Conservation (phyloP, 2,329 filamentous ascomycete species). For the Aspergillus sp. region DNA sequence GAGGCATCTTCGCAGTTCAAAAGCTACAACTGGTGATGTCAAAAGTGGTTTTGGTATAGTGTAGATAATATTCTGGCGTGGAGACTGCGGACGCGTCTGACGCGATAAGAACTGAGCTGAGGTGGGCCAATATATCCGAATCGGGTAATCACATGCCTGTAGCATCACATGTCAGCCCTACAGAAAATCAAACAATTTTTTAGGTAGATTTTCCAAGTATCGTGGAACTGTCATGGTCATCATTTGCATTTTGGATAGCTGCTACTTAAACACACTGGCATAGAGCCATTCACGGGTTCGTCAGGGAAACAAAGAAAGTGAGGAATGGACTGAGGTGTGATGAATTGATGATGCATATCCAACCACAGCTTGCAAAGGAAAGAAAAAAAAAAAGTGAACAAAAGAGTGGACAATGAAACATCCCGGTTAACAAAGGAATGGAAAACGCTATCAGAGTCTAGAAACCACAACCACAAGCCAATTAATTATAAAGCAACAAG, state of each 20-base stretch:
- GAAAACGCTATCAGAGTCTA: slow-evolving; percentile 1
- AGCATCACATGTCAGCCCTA: slow-evolving; percentile 11
- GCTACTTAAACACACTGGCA: neutral
- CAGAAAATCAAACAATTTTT: neutral
- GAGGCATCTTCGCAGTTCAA: slow-evolving; percentile 23
- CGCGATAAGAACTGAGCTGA: slow-evolving; percentile 15
- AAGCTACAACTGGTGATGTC: neutral
- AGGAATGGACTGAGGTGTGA: neutral
- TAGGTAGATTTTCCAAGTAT: neutral
- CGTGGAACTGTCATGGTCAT: neutral
- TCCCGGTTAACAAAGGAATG: slow-evolving; percentile 3
- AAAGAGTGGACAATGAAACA: neutral
- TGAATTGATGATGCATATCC: neutral
- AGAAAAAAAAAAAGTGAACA: slow-evolving; percentile 4
- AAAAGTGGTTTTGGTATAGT: neutral
- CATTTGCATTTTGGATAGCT: neutral
- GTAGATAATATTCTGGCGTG: slow-evolving; percentile 1
- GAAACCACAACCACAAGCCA: slow-evolving; percentile 9
- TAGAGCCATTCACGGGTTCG: neutral
- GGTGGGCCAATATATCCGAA: slow-evolving; percentile 20
- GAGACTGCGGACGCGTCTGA: slow-evolving; percentile 21
- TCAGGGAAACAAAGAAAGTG: neutral
- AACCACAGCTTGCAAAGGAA: slow-evolving; percentile 4
- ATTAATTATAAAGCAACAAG: slow-evolving; percentile 12
- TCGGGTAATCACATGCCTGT: slow-evolving; percentile 12